Evolutionary conservation across 1,284 basidiomycete genomes (phyloP).

Genomic region (Mycosarcoma maydis): DNA sequence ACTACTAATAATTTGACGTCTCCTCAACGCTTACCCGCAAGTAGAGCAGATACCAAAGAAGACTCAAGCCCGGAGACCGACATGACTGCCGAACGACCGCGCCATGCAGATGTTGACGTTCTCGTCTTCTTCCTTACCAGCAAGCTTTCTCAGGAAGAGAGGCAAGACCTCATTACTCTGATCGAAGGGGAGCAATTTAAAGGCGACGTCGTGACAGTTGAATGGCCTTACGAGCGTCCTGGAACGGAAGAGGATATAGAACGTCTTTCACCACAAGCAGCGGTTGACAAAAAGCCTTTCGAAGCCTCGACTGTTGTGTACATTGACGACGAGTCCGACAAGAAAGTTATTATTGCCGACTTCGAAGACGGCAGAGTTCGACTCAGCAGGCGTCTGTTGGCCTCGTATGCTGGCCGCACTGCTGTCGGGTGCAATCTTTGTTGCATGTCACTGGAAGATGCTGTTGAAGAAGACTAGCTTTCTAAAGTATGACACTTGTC

Average conservation of each 20-base stretch:
- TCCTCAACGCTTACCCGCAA: too few species aligned
- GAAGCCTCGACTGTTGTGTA: constrained; percentile 9
- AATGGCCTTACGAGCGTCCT: constrained; percentile 6
- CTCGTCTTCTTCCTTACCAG: constrained; percentile 12
- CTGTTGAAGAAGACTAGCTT: constrained; percentile 15
- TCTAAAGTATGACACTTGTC: too few species aligned
- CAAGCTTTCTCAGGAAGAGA: constrained; percentile 7
- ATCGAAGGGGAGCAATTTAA: constrained; percentile 6
- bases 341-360: constrained; percentile 4
- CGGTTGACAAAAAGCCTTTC: constrained; percentile 2
- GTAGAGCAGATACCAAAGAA: constrained; percentile 3
- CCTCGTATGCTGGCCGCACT: constrained; percentile 1
- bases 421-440: constrained; percentile 13
- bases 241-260: constrained; percentile 10
- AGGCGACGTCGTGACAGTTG: constrained; percentile 7
- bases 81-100: constrained; percentile 8
- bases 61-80: background rate
- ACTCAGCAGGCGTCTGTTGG: constrained; percentile 4
- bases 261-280: constrained; percentile 3
- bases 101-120: constrained; percentile 3
- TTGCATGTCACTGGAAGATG: constrained; percentile 8
- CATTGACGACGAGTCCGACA: constrained; percentile 13
- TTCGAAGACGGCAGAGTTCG: constrained; percentile 6
- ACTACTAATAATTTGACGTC: too few species aligned
- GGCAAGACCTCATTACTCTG: constrained; percentile 5